phyloP scores from a whole-genome alignment of 768 basidiomycete species.

The Kwoniella botswanensis region DNA sequence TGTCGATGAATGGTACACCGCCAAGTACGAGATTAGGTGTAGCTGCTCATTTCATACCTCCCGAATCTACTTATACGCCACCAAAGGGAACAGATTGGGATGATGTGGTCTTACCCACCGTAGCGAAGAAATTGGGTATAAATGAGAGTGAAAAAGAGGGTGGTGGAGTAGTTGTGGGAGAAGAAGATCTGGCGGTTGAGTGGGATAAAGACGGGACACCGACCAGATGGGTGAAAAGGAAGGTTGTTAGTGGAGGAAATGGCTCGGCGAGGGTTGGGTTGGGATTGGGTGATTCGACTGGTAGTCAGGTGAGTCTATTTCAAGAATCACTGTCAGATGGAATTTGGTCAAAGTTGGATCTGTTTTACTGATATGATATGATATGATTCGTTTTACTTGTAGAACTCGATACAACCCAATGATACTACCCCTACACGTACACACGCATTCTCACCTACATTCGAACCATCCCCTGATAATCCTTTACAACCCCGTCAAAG shows the following conservation, averaged over 20 bases:
- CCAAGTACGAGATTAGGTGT: conserved; percentile 41
- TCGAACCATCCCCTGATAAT: conserved; percentile 47
- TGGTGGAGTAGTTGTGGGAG: not conserved
- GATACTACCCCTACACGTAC: conserved; percentile 15
- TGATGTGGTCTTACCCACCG: conserved; percentile 48
- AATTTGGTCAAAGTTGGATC: not conserved
- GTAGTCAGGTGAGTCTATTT: conserved; percentile 12
- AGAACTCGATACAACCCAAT: not conserved
- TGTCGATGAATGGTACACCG: conserved; percentile 16
- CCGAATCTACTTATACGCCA: conserved; percentile 45
- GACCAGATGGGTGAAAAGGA: conserved; percentile 46
- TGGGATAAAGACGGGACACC: conserved; percentile 53
- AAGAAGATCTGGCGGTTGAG: conserved; percentile 51
- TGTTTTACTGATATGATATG: not conserved
- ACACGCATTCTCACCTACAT: conserved; percentile 43
- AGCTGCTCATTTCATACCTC: conserved; percentile 52
- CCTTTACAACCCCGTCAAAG: conserved; percentile 22
- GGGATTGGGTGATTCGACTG: conserved; percentile 5
- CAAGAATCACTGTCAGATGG: not conserved
- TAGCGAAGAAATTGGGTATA: conserved; percentile 49
- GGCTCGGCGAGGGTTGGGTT: not conserved
- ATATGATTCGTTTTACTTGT: not conserved
- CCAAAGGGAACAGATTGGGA: conserved; percentile 53
- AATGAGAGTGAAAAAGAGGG: conserved; percentile 30
- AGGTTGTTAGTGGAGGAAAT: not conserved